A percentile compares a stretch with the other conserved stretches of the same genome.
Evolutionary conservation across 441 rosid species (phyloP).

Genomic region (Gossypium laxum): DNA sequence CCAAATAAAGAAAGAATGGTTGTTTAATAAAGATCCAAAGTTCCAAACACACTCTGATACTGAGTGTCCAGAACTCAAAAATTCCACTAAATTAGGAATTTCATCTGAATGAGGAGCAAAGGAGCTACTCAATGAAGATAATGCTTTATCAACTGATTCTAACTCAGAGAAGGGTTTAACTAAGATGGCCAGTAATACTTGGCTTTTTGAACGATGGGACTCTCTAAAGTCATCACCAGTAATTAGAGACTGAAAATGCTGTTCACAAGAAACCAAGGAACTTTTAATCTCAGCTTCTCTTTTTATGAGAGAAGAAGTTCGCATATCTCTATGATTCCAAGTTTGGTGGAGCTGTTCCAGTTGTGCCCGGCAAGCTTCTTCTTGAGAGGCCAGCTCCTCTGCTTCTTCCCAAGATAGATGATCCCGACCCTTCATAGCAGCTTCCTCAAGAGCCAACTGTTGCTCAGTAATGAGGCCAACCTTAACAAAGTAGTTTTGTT

Average conservation of each 20-base stretch:
- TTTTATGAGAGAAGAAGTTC: conserved; percentile 52
- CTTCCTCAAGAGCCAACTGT: conserved; percentile 86
- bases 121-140: conserved; percentile 41
- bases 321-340: conserved; percentile 81
- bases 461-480: conserved; percentile 83
- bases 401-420: conserved; percentile 99
- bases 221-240: conserved; percentile 44
- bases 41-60: conserved; percentile 66
- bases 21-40: conserved; percentile 45
- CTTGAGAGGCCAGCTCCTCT: conserved; percentile 95
- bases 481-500: conserved; percentile 73
- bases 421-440: conserved; percentile 80
- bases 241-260: conserved; percentile 56
- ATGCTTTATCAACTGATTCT: conserved; percentile 50
- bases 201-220: conserved; percentile 44
- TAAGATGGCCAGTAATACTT: conserved; percentile 48
- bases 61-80: conserved; percentile 50
- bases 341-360: conserved; percentile 76
- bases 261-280: conserved; percentile 50
- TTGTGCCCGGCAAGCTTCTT: conserved; percentile 89
- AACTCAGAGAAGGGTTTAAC: conserved; percentile 65
- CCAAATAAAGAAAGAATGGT: conserved; percentile 84
- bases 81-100: conserved; percentile 43
- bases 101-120: conserved; percentile 34
- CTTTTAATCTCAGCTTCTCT: conserved; percentile 61